phyloP scores from a whole-genome alignment of 352 stramenopile genomes.

The Aphanomyces cochlioides region DNA sequence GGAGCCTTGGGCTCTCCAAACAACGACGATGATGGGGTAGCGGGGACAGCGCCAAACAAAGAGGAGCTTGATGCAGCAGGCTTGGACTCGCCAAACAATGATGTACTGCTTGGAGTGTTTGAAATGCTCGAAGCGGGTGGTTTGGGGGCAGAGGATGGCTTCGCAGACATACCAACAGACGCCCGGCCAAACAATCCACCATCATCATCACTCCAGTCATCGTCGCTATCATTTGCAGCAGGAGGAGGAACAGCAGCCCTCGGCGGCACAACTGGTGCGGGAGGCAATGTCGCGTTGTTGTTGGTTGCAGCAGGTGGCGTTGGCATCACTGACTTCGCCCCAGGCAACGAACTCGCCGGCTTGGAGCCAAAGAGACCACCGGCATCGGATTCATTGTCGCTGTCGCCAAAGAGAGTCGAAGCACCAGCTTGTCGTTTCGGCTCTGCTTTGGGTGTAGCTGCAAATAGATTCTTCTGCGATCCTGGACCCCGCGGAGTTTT shows the following conservation, averaged over 20 bases:
- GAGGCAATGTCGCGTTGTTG: not conserved
- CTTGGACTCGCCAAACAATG: conserved; percentile 2
- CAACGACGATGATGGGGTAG: conserved; percentile 1
- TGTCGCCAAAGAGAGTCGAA: conserved; percentile 20
- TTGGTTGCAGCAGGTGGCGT: not conserved
- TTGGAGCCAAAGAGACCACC: conserved; percentile 18
- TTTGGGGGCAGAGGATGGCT: not conserved
- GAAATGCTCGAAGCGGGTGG: not conserved
- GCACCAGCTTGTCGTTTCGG: not conserved
- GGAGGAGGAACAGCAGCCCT: not conserved
- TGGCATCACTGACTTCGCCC: not conserved
- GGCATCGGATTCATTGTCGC: conserved; percentile 23
- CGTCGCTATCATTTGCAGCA: conserved; percentile 5
- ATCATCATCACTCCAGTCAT: conserved; percentile 27
- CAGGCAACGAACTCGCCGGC: not conserved
- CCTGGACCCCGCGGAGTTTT: not conserved
- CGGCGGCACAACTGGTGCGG: not conserved
- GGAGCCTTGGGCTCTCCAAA: conserved; percentile 13
- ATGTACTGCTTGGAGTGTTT: not conserved
- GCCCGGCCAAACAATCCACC: conserved; percentile 25
- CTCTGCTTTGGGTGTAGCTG: not conserved
- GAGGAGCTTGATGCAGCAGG: not conserved
- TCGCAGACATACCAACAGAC: conserved; percentile 18
- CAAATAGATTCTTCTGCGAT: conserved; percentile 26
- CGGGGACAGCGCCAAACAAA: conserved; percentile 9